A percentile compares a stretch with the other conserved stretches of the same genome.
Evolutionary conservation across 2,329 filamentous ascomycete species (phyloP).

Genomic region (Aspergillus aculeatinus): DNA sequence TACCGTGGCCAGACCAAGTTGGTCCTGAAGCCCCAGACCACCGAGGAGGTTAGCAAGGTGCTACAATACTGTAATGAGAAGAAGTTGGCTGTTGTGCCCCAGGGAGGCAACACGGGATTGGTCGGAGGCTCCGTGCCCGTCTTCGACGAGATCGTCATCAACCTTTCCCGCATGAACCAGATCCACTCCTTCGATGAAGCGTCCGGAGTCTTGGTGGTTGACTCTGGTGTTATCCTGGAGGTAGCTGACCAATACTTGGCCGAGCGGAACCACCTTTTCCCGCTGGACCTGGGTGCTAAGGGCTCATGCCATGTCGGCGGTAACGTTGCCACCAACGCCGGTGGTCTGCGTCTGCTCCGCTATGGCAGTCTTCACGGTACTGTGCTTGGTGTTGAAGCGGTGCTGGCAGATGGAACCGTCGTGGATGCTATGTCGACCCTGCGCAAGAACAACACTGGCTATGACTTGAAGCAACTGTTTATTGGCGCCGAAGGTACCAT

Average conservation of each 20-base stretch:
- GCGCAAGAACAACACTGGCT: slow-evolving; percentile 98
- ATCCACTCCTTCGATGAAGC: slow-evolving; percentile 92
- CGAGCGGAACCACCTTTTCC: slow-evolving; percentile 83
- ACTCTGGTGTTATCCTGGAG: slow-evolving; percentile 90
- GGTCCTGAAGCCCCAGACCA: slow-evolving; percentile 80
- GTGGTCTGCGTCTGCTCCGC: slow-evolving; percentile 80
- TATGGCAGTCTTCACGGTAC: slow-evolving; percentile 95
- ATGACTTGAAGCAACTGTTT: slow-evolving; percentile 95
- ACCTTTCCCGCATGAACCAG: slow-evolving; percentile 82
- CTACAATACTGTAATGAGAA: slow-evolving; percentile 94
- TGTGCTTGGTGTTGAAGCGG: slow-evolving; percentile 88
- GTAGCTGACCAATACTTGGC: slow-evolving; percentile 82
- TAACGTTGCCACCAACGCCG: slow-evolving; percentile 94
- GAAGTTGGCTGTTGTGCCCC: slow-evolving; percentile 87
- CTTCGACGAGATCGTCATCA: slow-evolving; percentile 97
- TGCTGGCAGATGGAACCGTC: slow-evolving; percentile 88
- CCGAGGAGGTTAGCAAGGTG: slow-evolving; percentile 85
- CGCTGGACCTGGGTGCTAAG: slow-evolving; percentile 95
- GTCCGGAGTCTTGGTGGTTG: slow-evolving; percentile 83
- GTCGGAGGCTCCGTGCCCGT: slow-evolving; percentile 95
- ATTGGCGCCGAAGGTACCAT: slow-evolving; percentile 95
- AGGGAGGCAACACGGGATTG: slow-evolving; percentile 94
- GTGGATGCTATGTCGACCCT: slow-evolving; percentile 84
- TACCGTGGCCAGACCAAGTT: slow-evolving; percentile 87
- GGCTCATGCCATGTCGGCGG: slow-evolving; percentile 95